Evolutionary conservation across 305 asterid species (phyloP).

Genomic region (Solanum aculeatissimum): DNA sequence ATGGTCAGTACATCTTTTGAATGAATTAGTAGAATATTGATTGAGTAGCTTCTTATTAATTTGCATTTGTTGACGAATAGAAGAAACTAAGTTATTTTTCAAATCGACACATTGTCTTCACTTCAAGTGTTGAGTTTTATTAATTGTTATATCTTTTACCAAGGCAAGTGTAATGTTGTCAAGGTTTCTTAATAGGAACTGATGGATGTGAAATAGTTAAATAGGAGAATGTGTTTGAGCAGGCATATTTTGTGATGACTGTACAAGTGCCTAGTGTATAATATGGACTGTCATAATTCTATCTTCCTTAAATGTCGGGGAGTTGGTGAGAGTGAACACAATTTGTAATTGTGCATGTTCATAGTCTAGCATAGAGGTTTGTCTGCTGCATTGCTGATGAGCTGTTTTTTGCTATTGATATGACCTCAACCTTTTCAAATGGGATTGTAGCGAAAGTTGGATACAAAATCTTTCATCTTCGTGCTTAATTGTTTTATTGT

Average conservation of each 20-base stretch:
- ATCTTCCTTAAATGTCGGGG: neutral
- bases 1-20: constrained; percentile 37
- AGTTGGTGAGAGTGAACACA: neutral
- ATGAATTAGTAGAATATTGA: neutral
- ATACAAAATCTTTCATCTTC: neutral
- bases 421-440: neutral
- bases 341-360: neutral
- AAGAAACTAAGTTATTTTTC: neutral
- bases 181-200: neutral
- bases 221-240: neutral
- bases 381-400: neutral
- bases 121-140: neutral
- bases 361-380: neutral
- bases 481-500: neutral
- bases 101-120: neutral
- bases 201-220: neutral
- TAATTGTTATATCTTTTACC: neutral
- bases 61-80: neutral
- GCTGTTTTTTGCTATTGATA: neutral
- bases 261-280: neutral
- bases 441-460: neutral
- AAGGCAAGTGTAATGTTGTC: neutral
- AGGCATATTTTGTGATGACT: neutral
- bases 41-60: neutral
- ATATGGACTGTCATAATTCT: neutral